These are phyloP conservation scores for Fusarium beomiforme DNA, from an alignment of 2,329 filamentous ascomycete genomes.

Conservation along the genomic window DNA sequence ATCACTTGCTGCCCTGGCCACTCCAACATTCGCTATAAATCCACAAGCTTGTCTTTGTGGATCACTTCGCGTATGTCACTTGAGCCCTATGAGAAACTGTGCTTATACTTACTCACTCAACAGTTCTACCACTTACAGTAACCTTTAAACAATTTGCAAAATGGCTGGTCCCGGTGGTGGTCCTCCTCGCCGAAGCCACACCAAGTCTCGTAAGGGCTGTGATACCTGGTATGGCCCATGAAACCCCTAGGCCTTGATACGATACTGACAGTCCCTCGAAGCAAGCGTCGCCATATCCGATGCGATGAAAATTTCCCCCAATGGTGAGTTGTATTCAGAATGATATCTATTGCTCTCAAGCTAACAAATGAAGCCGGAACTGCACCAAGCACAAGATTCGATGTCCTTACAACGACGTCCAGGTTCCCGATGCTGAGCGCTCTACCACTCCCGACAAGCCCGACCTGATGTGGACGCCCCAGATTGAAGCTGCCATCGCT, in stretches of 20 bases:
- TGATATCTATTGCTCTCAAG: neutral
- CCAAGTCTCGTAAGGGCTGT: conserved; percentile 98
- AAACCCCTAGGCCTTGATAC: neutral
- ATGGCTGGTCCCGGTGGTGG: conserved; percentile 97
- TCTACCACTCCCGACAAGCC: conserved; percentile 70
- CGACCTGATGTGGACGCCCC: conserved; percentile 84
- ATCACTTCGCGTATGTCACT: conserved; percentile 44
- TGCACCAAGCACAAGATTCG: conserved; percentile 99
- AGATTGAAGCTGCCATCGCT: conserved; percentile 83
- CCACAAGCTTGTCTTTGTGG: conserved; percentile 45
- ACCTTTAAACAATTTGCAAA: conserved; percentile 51
- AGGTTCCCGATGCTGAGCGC: conserved; percentile 69
- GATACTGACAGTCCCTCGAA: conserved; percentile 38
- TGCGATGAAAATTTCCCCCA: conserved; percentile 98
- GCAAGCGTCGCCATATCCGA: conserved; percentile 94
- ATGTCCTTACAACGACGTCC: conserved; percentile 95
- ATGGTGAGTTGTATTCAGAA: conserved; percentile 71
- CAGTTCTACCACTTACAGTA: conserved; percentile 44
- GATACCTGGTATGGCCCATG: conserved; percentile 76
- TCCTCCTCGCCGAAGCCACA: conserved; percentile 89
- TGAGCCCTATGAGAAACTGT: neutral
- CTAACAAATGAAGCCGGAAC: conserved; percentile 75
- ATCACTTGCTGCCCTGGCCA: conserved; percentile 23
- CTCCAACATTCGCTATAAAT: conserved; percentile 53
- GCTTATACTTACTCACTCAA: conserved; percentile 28